Conservation (phyloP, 2,329 filamentous ascomycete species). For the Neonectria sp. region DNA sequence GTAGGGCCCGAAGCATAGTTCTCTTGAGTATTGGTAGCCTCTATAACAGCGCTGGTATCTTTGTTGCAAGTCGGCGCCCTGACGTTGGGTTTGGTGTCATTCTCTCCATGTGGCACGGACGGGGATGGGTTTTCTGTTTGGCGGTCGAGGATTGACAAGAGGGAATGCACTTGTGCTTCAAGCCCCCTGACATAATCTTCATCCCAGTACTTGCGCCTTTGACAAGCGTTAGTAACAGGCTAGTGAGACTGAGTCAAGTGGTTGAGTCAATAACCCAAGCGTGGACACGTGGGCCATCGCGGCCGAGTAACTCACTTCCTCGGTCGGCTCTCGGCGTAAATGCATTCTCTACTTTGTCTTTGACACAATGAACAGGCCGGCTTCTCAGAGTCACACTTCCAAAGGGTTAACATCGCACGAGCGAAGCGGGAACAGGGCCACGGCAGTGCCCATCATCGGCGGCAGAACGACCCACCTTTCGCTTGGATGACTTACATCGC, state of each 20-base stretch:
- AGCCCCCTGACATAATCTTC: constrained; percentile 18
- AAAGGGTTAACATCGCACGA: neutral
- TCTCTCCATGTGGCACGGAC: neutral
- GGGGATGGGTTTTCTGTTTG: neutral
- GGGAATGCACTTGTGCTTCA: constrained; percentile 11
- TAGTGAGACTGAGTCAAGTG: neutral
- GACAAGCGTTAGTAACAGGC: neutral
- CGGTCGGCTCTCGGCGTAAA: constrained; percentile 8
- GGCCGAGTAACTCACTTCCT: constrained; percentile 3
- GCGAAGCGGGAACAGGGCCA: too few species aligned
- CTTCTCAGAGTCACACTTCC: constrained; percentile 7
- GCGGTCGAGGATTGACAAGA: constrained; percentile 13
- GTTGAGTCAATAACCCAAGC: neutral
- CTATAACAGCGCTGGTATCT: neutral
- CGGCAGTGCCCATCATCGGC: too few species aligned
- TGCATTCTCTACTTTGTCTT: constrained; percentile 12
- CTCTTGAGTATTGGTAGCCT: neutral
- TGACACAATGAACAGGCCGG: constrained; percentile 12
- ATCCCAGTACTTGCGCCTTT: constrained; percentile 21
- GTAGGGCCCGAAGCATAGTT: neutral
- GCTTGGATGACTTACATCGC: constrained; percentile 10
- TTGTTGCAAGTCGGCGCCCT: neutral
- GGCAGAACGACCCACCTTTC: constrained; percentile 7
- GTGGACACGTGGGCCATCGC: neutral
- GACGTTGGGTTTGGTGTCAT: neutral